Conservation (phyloP, 2,329 filamentous ascomycete genomes). For the Trichoderma guizhouense region DNA sequence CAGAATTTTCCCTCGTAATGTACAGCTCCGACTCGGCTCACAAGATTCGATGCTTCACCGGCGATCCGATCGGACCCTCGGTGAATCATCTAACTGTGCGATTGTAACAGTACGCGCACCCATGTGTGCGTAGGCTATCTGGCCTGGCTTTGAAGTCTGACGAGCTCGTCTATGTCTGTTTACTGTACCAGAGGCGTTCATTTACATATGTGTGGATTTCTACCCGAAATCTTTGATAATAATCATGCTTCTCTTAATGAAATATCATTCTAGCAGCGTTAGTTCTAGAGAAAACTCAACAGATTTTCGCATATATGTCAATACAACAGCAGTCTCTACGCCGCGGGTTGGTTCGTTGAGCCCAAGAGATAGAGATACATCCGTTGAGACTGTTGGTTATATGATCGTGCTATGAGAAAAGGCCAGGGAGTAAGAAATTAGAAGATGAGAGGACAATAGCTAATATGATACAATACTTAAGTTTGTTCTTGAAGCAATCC, state of each 20-base stretch:
- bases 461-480: neutral
- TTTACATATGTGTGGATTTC: neutral
- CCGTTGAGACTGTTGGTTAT: neutral
- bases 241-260: neutral
- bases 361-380: neutral
- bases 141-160: neutral
- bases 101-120: neutral
- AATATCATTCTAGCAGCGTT: too few species aligned
- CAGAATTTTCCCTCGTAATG: neutral
- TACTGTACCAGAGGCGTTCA: neutral
- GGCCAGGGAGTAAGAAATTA: neutral
- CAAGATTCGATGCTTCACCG: neutral
- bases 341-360: neutral
- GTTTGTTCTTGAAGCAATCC: neutral
- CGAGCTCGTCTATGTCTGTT: neutral
- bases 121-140: neutral
- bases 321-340: neutral
- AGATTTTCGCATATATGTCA: too few species aligned
- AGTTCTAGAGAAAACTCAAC: too few species aligned
- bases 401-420: neutral
- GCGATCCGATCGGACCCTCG: neutral
- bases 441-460: neutral
- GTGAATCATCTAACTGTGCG: neutral
- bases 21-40: neutral
- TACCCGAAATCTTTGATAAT: neutral